Percentiles rank a stretch among this genome's conserved stretches.
These are phyloP conservation scores for Ammopiptanthus mongolicus DNA, from an alignment of 306 rosid species.

Conservation along the genomic window DNA sequence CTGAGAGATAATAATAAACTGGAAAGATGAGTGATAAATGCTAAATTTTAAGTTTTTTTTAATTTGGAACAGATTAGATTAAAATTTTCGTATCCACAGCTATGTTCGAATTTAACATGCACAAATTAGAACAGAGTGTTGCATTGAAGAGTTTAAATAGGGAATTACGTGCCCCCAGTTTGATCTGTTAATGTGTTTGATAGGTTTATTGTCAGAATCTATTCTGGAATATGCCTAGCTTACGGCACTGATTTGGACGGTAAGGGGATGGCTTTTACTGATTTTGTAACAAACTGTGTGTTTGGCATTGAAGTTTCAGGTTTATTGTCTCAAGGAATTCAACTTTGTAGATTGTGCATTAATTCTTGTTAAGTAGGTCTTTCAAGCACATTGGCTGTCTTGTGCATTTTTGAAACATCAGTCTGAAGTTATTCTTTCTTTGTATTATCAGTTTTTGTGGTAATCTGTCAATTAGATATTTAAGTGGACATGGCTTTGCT, in stretches of 20 bases:
- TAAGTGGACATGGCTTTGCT: not conserved
- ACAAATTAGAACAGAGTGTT: not conserved
- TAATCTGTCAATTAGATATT: not conserved
- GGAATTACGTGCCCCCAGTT: not conserved
- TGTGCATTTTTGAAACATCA: constrained; percentile 1
- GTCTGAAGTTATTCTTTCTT: not conserved
- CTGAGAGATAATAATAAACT: not conserved
- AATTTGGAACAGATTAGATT: not conserved
- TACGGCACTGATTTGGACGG: constrained; percentile 1
- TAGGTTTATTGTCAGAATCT: not conserved
- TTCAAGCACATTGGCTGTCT: not conserved
- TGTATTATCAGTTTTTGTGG: not conserved
- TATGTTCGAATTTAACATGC: not conserved
- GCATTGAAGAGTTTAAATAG: not conserved
- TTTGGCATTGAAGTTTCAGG: constrained; percentile 3
- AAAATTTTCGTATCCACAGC: not conserved
- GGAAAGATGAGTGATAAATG: not conserved
- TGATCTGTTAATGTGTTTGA: not conserved
- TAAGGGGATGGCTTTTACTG: not conserved
- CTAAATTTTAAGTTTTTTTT: not conserved
- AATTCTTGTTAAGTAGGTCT: not conserved
- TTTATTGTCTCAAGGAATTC: not conserved
- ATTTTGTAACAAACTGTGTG: not conserved
- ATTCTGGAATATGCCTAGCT: not conserved
- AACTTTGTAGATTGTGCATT: not conserved